These are phyloP conservation scores for Xylaria multiplex DNA, from an alignment of 2,329 filamentous ascomycete genomes.

Conservation along the genomic window DNA sequence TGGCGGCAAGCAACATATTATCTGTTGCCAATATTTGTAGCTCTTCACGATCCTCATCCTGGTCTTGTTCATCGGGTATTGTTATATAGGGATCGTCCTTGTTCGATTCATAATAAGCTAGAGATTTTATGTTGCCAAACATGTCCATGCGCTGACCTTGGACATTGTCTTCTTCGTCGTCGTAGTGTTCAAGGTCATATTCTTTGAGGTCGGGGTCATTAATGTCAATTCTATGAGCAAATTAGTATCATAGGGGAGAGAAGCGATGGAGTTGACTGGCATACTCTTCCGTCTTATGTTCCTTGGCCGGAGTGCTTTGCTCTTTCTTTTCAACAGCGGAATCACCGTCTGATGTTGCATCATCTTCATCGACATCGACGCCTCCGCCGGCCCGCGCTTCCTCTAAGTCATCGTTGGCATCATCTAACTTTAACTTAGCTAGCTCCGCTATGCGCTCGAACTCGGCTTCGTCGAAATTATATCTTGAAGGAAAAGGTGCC, in stretches of 20 bases:
- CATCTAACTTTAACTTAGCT: slow-evolving; percentile 84
- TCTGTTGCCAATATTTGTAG: slow-evolving; percentile 92
- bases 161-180: slow-evolving; percentile 78
- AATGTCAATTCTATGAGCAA: slow-evolving; percentile 57
- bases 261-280: slow-evolving; percentile 9
- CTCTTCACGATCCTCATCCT: slow-evolving; percentile 91
- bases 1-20: slow-evolving; percentile 90
- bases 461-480: slow-evolving; percentile 79
- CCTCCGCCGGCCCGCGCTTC: slow-evolving; percentile 68
- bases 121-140: slow-evolving; percentile 93
- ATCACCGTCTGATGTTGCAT: not conserved
- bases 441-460: slow-evolving; percentile 79
- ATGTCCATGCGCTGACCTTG: slow-evolving; percentile 83
- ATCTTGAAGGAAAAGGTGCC: slow-evolving; percentile 78
- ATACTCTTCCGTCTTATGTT: slow-evolving; percentile 42
- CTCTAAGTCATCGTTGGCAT: slow-evolving; percentile 86
- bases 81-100: slow-evolving; percentile 98
- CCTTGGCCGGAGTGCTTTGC: slow-evolving; percentile 14
- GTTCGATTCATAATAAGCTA: slow-evolving; percentile 94
- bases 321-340: slow-evolving; percentile 15
- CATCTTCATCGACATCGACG: slow-evolving; percentile 28
- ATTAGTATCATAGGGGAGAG: slow-evolving; percentile 26
- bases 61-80: slow-evolving; percentile 73
- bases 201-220: slow-evolving; percentile 92
- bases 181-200: slow-evolving; percentile 96